These are phyloP conservation scores for Kluyveromyces aestuarii DNA, from an alignment of 805 yeast species.

Conservation along the genomic window DNA sequence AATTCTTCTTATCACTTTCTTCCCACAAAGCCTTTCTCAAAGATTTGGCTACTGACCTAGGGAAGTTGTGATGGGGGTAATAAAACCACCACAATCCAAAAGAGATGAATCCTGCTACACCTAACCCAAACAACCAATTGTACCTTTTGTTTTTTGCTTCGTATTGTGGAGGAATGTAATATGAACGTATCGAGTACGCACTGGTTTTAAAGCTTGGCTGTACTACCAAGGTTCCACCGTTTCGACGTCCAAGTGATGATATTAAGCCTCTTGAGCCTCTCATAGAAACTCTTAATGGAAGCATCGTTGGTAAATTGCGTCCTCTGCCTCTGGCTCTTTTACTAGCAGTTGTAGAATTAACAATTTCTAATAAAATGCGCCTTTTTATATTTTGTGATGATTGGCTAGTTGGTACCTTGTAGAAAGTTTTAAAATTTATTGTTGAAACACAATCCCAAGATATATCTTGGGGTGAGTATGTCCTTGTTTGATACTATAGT, in stretches of 20 bases:
- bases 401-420: background rate
- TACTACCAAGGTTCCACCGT: background rate
- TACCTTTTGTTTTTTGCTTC: constrained; percentile 5
- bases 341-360: too few species aligned
- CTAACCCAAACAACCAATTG: constrained; percentile 4
- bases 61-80: constrained; percentile 66
- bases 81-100: constrained; percentile 32
- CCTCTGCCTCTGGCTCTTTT: background rate
- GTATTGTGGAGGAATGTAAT: background rate
- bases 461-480: too few species aligned
- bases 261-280: background rate
- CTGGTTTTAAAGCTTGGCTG: background rate
- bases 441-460: too few species aligned
- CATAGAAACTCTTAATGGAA: background rate
- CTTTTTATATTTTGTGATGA: background rate
- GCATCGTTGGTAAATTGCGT: background rate
- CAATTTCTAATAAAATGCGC: background rate
- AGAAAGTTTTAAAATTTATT: too few species aligned
- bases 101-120: constrained; percentile 18
- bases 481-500: too few species aligned
- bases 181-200: background rate
- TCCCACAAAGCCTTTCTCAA: constrained; percentile 77
- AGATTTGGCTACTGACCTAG: constrained; percentile 58
- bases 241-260: background rate
- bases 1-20: constrained; percentile 58